Conservation (phyloP, 2,329 filamentous ascomycete species). For the Celoporthe dispersa region DNA sequence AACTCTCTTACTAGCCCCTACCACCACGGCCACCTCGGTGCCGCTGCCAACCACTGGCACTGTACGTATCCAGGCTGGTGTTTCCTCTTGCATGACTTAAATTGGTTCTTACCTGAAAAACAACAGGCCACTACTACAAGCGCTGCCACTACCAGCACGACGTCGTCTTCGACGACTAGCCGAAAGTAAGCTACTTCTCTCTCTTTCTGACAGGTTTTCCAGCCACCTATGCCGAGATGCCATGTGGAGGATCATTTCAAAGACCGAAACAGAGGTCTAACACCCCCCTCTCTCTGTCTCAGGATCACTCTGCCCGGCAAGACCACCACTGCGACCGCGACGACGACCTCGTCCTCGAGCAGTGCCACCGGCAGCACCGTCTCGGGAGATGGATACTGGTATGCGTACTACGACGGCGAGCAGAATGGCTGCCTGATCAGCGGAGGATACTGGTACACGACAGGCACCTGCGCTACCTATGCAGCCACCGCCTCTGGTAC, state of each 20-base stretch:
- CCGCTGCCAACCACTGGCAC: constrained; percentile 1
- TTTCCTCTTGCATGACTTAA: not conserved
- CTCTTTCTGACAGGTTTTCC: not conserved
- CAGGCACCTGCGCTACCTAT: constrained; percentile 70
- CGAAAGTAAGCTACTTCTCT: constrained; percentile 1
- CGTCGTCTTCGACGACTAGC: constrained; percentile 7
- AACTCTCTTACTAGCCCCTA: not conserved
- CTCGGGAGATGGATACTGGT: constrained; percentile 62
- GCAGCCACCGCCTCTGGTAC: constrained; percentile 51
- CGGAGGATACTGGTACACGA: constrained; percentile 68
- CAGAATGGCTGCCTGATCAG: constrained; percentile 69
- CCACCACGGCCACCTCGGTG: constrained; percentile 12
- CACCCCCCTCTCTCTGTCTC: not conserved
- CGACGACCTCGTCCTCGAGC: constrained; percentile 37
- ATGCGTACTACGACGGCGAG: constrained; percentile 55
- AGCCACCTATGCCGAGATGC: not conserved
- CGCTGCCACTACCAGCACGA: not conserved
- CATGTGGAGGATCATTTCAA: not conserved
- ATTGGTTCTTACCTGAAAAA: not conserved
- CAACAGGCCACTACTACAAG: not conserved
- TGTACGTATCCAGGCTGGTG: not conserved
- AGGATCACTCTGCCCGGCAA: constrained; percentile 14
- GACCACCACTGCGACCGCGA: constrained; percentile 40
- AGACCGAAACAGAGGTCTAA: not conserved
- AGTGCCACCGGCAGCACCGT: constrained; percentile 41